A percentile compares a stretch with the other conserved stretches of the same genome.
Conservation (phyloP, 306 rosid species). For the Canavalia ensiformis region DNA sequence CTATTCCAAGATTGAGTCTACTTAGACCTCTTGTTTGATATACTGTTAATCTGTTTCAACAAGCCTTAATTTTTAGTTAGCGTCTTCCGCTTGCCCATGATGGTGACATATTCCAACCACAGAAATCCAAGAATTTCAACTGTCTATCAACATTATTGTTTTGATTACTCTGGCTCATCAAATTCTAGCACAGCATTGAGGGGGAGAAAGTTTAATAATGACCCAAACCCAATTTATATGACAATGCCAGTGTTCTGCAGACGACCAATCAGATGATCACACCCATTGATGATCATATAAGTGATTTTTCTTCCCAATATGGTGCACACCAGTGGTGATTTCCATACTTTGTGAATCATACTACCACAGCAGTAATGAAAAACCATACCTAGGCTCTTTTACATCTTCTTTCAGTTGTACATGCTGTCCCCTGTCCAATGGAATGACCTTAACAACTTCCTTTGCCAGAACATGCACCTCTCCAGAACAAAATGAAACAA, state of each 20-base stretch:
- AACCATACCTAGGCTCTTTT: slow-evolving; percentile 86
- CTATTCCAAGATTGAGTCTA: background rate
- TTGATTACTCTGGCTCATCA: too few species aligned
- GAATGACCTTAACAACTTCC: slow-evolving; percentile 94
- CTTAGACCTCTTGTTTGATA: background rate
- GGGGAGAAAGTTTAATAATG: too few species aligned
- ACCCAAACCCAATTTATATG: too few species aligned
- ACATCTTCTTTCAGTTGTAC: slow-evolving; percentile 90
- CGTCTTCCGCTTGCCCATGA: background rate
- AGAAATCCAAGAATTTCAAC: background rate
- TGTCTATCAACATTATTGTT: background rate
- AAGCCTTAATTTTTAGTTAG: background rate
- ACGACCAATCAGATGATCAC: too few species aligned
- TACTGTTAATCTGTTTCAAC: background rate
- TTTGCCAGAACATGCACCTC: slow-evolving; percentile 81
- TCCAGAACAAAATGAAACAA: slow-evolving; percentile 94
- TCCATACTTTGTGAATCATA: too few species aligned
- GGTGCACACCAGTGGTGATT: too few species aligned
- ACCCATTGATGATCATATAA: too few species aligned
- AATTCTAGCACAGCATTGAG: too few species aligned
- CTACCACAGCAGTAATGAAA: background rate
- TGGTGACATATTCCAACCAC: background rate
- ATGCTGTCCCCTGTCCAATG: slow-evolving; percentile 96
- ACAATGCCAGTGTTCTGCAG: too few species aligned
- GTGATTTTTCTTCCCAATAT: too few species aligned